Conservation (phyloP, 345 rosid genomes). For the Gossypium longicalyx region DNA sequence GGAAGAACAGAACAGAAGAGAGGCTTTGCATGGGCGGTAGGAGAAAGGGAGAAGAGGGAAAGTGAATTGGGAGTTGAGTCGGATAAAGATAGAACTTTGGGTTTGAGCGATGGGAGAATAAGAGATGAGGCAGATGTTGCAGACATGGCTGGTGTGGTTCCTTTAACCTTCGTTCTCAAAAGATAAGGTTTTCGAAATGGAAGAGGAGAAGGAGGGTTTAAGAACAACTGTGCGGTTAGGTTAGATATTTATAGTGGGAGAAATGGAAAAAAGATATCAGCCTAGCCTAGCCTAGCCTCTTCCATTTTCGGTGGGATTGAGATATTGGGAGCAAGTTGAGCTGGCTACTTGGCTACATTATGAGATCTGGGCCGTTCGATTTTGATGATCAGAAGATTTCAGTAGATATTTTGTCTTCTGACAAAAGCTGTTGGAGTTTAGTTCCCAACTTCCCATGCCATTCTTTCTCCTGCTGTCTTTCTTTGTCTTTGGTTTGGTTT, state of each 20-base stretch:
- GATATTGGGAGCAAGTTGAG: not conserved
- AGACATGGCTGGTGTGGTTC: constrained; percentile 48
- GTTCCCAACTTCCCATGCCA: not conserved
- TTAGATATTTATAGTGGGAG: constrained; percentile 13
- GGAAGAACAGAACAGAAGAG: constrained; percentile 32
- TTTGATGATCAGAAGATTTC: not conserved
- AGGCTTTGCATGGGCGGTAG: constrained; percentile 33
- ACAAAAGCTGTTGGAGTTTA: not conserved
- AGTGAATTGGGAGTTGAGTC: constrained; percentile 35
- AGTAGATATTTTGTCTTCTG: not conserved
- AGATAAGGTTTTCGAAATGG: constrained; percentile 8
- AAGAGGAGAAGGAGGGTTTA: constrained; percentile 3
- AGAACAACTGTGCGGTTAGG: not conserved
- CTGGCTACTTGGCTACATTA: not conserved
- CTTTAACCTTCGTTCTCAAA: not conserved
- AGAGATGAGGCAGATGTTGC: constrained; percentile 57
- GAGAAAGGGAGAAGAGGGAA: constrained; percentile 33
- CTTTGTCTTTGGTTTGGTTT: not conserved
- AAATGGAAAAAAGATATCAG: not conserved
- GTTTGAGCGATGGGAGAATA: constrained; percentile 51
- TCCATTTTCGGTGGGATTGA: not conserved
- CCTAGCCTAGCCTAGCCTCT: not conserved
- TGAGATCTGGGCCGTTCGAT: not conserved
- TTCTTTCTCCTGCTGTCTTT: not conserved
- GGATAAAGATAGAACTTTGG: constrained; percentile 38